A percentile compares a stretch with the other conserved stretches of the same genome.
Evolutionary conservation across 2,329 filamentous ascomycete genomes (phyloP).

Genomic region (Ilyonectria robusta): DNA sequence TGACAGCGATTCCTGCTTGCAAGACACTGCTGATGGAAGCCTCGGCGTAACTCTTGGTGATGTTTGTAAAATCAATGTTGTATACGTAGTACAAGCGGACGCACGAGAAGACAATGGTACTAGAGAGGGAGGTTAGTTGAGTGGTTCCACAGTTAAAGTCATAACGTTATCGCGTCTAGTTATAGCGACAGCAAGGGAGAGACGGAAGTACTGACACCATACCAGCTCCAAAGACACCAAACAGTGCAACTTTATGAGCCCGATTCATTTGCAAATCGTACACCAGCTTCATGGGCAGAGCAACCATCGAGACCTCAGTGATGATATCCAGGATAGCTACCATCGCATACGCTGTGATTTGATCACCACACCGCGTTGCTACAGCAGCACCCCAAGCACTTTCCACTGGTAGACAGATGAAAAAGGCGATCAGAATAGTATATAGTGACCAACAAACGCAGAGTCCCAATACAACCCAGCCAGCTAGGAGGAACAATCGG

Average conservation of each 20-base stretch:
- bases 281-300: slow-evolving; percentile 20
- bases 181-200: background rate
- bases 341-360: slow-evolving; percentile 13
- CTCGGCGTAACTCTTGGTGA: slow-evolving; percentile 24
- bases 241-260: slow-evolving; percentile 24
- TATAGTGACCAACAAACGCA: slow-evolving; percentile 23
- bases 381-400: slow-evolving; percentile 26
- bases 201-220: slow-evolving; percentile 8
- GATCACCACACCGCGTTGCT: slow-evolving; percentile 12
- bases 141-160: background rate
- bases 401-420: slow-evolving; percentile 21
- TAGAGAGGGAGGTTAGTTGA: background rate
- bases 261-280: slow-evolving; percentile 22
- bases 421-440: slow-evolving; percentile 23
- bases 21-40: slow-evolving; percentile 26
- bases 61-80: slow-evolving; percentile 31
- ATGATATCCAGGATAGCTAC: slow-evolving; percentile 24
- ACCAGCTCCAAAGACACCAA: slow-evolving; percentile 27
- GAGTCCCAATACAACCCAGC: slow-evolving; percentile 9
- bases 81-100: slow-evolving; percentile 31
- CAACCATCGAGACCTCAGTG: slow-evolving; percentile 20
- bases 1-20: slow-evolving; percentile 27
- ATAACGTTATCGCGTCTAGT: no score
- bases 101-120: slow-evolving; percentile 33
- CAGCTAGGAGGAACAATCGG: slow-evolving; percentile 10